These are phyloP conservation scores for Calophaca sinica DNA, from an alignment of 306 rosid species.

Conservation along the genomic window DNA sequence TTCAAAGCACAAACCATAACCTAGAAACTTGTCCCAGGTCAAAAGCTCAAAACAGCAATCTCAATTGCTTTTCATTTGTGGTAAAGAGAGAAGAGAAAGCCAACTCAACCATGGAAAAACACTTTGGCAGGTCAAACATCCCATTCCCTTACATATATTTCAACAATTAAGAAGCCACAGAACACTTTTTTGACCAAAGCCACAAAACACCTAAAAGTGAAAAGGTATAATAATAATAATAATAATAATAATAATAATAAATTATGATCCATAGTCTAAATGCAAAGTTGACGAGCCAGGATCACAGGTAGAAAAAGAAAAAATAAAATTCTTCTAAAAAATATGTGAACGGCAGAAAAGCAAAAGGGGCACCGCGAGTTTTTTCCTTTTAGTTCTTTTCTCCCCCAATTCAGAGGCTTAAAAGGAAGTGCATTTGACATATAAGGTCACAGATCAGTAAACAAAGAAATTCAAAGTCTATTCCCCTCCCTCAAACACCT, in stretches of 20 bases:
- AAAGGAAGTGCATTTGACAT: constrained; percentile 30
- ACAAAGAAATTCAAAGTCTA: constrained; percentile 18
- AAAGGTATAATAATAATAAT: not conserved
- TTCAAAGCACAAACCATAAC: constrained; percentile 25
- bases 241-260: not conserved
- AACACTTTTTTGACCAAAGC: too few relatives aligned
- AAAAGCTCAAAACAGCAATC: constrained; percentile 33
- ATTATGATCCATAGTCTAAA: not conserved
- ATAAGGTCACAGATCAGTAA: too few relatives aligned
- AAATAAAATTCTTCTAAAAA: not conserved
- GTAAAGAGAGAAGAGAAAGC: not conserved
- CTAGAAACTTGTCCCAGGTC: not conserved
- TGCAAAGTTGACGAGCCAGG: not conserved
- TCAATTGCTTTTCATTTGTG: constrained; percentile 10
- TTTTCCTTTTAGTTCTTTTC: not conserved
- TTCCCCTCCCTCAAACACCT: constrained; percentile 1
- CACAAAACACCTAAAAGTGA: constrained; percentile 15
- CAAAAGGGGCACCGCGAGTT: not conserved
- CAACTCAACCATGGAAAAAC: constrained; percentile 2
- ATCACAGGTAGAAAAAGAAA: not conserved
- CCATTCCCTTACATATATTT: not conserved
- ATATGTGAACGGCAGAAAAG: constrained; percentile 2
- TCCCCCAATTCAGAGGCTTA: not conserved
- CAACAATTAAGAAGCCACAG: not conserved
- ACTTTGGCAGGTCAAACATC: constrained; percentile 33